phyloP scores from a whole-genome alignment of 2,329 filamentous ascomycete genomes.

The Talaromyces pinophilus region DNA sequence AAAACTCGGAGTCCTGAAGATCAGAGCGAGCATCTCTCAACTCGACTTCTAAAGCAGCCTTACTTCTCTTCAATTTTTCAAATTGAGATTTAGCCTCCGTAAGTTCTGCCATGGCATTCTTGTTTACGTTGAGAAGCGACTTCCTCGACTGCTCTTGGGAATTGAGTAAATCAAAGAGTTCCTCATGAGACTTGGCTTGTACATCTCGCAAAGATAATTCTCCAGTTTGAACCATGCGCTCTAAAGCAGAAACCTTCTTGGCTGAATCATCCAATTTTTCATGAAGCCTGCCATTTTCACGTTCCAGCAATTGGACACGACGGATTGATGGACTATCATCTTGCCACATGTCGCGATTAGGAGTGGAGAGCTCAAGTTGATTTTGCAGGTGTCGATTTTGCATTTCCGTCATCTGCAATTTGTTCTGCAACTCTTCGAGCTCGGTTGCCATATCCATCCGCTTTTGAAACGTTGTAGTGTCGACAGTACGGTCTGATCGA shows the following conservation, averaged over 20 bases:
- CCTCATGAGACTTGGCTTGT: slow-evolving; percentile 90
- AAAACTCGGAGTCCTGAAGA: slow-evolving; percentile 73
- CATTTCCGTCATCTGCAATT: slow-evolving; percentile 92
- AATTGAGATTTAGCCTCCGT: slow-evolving; percentile 83
- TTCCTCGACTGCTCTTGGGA: slow-evolving; percentile 88
- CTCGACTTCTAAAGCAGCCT: slow-evolving; percentile 78
- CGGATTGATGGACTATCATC: slow-evolving; percentile 78
- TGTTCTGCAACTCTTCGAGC: slow-evolving; percentile 88
- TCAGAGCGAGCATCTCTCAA: slow-evolving; percentile 82
- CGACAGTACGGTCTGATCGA: slow-evolving; percentile 80
- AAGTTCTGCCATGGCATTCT: slow-evolving; percentile 80
- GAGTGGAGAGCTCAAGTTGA: slow-evolving; percentile 72
- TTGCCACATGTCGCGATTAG: slow-evolving; percentile 61
- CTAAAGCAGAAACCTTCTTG: slow-evolving; percentile 86
- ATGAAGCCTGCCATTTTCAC: slow-evolving; percentile 86
- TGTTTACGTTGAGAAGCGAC: slow-evolving; percentile 79
- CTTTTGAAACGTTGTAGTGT: slow-evolving; percentile 80
- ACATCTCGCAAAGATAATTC: slow-evolving; percentile 88
- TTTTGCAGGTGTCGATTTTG: slow-evolving; percentile 89
- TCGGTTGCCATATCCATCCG: slow-evolving; percentile 89
- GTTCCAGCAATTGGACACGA: slow-evolving; percentile 86
- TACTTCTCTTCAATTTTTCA: slow-evolving; percentile 81
- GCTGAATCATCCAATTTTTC: slow-evolving; percentile 92
- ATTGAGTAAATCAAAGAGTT: slow-evolving; percentile 88
- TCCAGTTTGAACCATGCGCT: slow-evolving; percentile 81